phyloP scores from a whole-genome alignment of 2,329 filamentous ascomycete genomes.

The Pseudocercospora macadamiae region DNA sequence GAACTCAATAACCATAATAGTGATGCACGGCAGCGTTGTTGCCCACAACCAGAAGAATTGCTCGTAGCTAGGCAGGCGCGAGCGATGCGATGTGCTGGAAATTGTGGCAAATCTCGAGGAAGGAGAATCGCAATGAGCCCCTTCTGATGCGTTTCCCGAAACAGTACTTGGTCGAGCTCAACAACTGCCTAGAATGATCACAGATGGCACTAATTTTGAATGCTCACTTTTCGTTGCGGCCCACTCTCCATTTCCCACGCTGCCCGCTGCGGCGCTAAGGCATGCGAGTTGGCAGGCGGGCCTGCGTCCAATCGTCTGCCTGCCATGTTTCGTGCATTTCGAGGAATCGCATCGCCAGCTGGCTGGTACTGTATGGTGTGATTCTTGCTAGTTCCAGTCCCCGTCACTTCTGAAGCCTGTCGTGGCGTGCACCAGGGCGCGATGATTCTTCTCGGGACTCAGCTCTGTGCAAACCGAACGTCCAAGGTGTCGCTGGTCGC shows the following conservation, averaged over 20 bases:
- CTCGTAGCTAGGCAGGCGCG: no score
- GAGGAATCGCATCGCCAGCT: neutral
- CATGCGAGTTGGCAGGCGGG: neutral
- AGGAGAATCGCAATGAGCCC: neutral
- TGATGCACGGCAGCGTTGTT: no score
- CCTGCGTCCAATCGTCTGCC: neutral
- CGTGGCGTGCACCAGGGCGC: no score
- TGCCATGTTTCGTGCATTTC: neutral
- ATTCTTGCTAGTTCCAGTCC: neutral
- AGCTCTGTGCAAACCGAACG: no score
- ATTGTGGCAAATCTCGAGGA: no score
- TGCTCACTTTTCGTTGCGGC: neutral
- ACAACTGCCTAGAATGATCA: neutral
- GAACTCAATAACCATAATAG: neutral
- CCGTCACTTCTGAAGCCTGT: no score
- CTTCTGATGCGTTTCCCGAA: neutral
- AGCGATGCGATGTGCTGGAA: no score
- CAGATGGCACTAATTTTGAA: no score
- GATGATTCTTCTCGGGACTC: no score
- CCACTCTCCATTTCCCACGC: neutral
- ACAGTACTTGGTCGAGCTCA: neutral
- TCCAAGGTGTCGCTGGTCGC: neutral
- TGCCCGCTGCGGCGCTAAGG: neutral
- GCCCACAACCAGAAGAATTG: no score
- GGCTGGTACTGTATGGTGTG: constrained; percentile 1